A percentile compares a stretch with the other conserved stretches of the same genome.
phyloP scores from a whole-genome alignment of 2,329 filamentous ascomycete genomes.

The Aspergillus vadensis region DNA sequence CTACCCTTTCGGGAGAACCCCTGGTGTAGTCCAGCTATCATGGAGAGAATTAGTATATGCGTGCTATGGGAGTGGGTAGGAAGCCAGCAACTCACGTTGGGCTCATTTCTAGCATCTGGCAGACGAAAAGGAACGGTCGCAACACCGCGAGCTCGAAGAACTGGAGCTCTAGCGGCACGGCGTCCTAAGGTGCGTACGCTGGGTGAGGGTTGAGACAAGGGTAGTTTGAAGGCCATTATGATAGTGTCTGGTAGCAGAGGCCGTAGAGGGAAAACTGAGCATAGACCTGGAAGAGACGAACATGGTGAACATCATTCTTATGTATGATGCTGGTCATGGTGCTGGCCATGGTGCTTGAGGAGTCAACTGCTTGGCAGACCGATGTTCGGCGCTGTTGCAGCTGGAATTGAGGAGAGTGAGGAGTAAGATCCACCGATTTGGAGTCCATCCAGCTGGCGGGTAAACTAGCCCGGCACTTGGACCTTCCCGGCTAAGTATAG shows the following conservation, averaged over 20 bases:
- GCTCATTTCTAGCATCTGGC: conserved; percentile 38
- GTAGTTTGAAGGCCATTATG: conserved; percentile 8
- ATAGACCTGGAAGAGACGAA: not conserved
- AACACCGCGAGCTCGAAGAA: conserved; percentile 23
- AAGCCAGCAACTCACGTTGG: conserved; percentile 32
- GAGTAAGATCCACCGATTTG: not conserved
- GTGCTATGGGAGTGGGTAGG: not conserved
- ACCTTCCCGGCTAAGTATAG: no score
- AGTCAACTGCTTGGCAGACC: not conserved
- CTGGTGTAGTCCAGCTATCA: conserved; percentile 28
- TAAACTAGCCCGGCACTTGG: not conserved
- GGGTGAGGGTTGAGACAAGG: conserved; percentile 1
- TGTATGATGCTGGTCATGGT: not conserved
- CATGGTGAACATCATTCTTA: not conserved
- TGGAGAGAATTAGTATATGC: not conserved
- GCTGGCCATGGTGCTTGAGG: not conserved
- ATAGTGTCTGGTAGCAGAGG: not conserved
- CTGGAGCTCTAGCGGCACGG: conserved; percentile 4
- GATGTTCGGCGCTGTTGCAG: not conserved
- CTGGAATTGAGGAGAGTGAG: not conserved
- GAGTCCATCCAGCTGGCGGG: not conserved
- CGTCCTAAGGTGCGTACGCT: conserved; percentile 14
- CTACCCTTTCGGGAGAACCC: conserved; percentile 37
- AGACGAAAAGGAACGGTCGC: conserved; percentile 35
- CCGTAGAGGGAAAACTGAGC: not conserved